These are phyloP conservation scores for Aspergillus saccharolyticus DNA, from an alignment of 495 filamentous ascomycete species.

Conservation along the genomic window DNA sequence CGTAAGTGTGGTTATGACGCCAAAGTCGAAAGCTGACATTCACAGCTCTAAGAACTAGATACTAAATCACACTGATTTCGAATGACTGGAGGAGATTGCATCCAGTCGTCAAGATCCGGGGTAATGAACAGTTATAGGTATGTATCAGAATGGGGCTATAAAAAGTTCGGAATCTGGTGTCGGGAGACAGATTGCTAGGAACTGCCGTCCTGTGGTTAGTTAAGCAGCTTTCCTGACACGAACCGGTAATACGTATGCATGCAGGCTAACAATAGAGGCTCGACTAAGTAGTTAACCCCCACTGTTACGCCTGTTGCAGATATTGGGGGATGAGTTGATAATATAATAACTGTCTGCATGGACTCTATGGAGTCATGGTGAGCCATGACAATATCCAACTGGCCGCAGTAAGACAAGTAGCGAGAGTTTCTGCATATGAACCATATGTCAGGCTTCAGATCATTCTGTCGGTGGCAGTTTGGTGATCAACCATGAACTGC, in stretches of 20 bases:
- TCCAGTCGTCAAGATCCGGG: not conserved
- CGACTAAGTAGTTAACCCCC: no score
- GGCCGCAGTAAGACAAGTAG: not conserved
- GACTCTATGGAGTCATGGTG: not conserved
- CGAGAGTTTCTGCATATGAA: not conserved
- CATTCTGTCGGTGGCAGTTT: not conserved
- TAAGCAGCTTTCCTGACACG: not conserved
- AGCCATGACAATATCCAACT: not conserved
- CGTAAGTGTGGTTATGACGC: not conserved
- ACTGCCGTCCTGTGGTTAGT: conserved; percentile 21
- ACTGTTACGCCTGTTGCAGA: not conserved
- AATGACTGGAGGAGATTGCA: no score
- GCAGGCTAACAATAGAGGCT: not conserved
- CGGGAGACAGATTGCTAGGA: conserved; percentile 27
- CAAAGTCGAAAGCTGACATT: not conserved
- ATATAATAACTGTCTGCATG: no score
- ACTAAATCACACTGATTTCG: not conserved
- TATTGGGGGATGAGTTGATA: no score
- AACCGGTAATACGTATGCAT: not conserved
- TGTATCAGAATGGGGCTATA: not conserved
- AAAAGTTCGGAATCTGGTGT: conserved; percentile 13
- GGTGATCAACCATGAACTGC: not conserved
- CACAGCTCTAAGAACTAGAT: not conserved
- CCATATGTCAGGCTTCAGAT: not conserved
- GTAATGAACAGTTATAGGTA: not conserved